Base-by-base conservation (phyloP, 352 stramenopile species). In the Phytopythium aichiense region DNA sequence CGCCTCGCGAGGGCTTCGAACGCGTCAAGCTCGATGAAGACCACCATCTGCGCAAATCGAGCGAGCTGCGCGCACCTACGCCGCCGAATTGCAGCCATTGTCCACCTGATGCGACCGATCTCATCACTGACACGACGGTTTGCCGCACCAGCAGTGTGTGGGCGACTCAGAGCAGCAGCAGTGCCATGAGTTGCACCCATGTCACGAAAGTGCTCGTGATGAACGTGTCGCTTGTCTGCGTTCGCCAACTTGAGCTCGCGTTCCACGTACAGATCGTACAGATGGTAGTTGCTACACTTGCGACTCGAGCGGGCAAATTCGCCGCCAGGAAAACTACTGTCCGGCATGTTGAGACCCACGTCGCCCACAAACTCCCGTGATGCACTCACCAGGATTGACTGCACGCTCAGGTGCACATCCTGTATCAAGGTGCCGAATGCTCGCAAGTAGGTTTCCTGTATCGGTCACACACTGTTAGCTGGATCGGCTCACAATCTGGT, bases 261-360 rank as follows among this genome's bases (percentile, higher is more conserved):
- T 40, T 86, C 72, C 15, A 83, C 63, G 49, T 78, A 84, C 28
- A 63, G 66, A 38, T 86, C 74, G n/a, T 86, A 84, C 20, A 87
- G 73, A 42, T 82, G 70, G 20, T 67, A 82, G 49, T 86, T 87
- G 62, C 76, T 87, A 61, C 81, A 88, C 52, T 81, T 87, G 6
- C 76, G 72, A 7, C 68, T 84, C 5, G 74, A 84, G 6, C 82
- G 31, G 2, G 76, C 76, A 22, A 87, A 86, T 42, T 87, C 70
- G 25, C 87, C 65, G 0, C 74, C 78, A 11, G 78, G 74, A 50
- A 87, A 82, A 1, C 69, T 67, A 8, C 68, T 72, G 22, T 81
- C 68, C 4, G 76, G 42, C 12, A 73, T 64, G 1, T 28, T 16
- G 22, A 28, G 13, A 0, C 80, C 64, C 20, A 53, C 77, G 31